Evolutionary conservation across 306 rosid genomes (phyloP).

Genomic region (Cotoneaster glaucophyllus): DNA sequence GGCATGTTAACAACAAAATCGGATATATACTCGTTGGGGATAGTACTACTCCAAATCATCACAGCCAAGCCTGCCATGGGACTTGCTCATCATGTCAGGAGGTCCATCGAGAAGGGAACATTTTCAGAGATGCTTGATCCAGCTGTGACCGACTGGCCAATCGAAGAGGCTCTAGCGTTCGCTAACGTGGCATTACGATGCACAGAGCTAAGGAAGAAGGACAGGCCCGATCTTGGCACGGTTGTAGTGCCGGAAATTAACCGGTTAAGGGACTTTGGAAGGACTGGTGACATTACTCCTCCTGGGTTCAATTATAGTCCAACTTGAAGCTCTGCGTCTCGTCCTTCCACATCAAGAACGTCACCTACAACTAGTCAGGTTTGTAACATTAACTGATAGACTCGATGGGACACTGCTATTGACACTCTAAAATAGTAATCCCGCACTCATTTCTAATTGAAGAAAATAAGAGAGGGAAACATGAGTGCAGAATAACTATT

Average conservation of each 20-base stretch:
- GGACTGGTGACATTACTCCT: neutral
- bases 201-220: slow-evolving; percentile 75
- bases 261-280: slow-evolving; percentile 56
- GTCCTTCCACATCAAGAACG: slow-evolving; percentile 23
- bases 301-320: neutral
- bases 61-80: slow-evolving; percentile 95
- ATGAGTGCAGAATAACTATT: neutral
- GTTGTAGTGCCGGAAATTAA: slow-evolving; percentile 73
- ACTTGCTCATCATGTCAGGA: slow-evolving; percentile 66
- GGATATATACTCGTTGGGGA: slow-evolving; percentile 78
- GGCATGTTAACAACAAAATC: slow-evolving; percentile 78
- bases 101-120: slow-evolving; percentile 54
- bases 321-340: neutral
- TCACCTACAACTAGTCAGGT: neutral
- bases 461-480: too few species aligned
- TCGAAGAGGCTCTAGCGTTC: slow-evolving; percentile 59
- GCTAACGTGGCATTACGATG: slow-evolving; percentile 70
- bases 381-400: neutral
- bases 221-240: slow-evolving; percentile 76
- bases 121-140: slow-evolving; percentile 68
- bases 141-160: slow-evolving; percentile 69
- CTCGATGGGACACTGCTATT: neutral
- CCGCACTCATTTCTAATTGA: neutral
- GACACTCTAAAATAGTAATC: too few species aligned
- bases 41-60: slow-evolving; percentile 75